Base-by-base conservation (phyloP, 139 green algal species). In the Deuterostichococcus epilithicus region DNA sequence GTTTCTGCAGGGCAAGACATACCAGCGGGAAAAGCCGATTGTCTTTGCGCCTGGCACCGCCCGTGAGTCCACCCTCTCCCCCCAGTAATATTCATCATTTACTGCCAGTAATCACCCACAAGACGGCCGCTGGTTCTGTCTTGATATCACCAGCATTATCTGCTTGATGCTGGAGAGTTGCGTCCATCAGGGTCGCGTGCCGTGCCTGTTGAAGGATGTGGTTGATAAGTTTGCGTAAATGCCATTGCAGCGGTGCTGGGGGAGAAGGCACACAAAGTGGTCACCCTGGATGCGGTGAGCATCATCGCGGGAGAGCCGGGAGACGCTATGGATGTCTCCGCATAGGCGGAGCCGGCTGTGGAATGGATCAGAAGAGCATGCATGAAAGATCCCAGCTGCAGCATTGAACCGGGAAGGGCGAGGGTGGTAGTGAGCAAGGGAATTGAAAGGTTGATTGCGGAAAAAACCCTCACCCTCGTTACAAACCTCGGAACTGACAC, bases 1-100 rank as follows among this genome's bases (percentile, higher is more conserved):
- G 20, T 1, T 0, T 75, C 86, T 94, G n/a, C 84, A 89, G 81
- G 86, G 60, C 77, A 97, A 96, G 81, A 97, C 94, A 20, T 98
- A 97, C 86, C 70, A 79, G 39, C 84, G 95, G 66, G n/a, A 85
- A 58, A 88, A 86, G 76, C 92, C 93, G 5, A 87, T 94, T n/a
- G 70, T 78, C 52, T 94, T 94, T 84, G 37, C 85, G 23, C 71
- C 78, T 1, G 93, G 93, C 76, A 94, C 91, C 5, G 81, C 88
- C 70, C 79, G 89, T 93, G 67, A 89, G 89, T 85, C 8, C 36
- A 2, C 58, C 15, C 0, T 45, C 37, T 33, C 28, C 36, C 5
- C 60, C 15, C 47, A 42, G 13, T 5, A 45, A 33, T 25, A 36
- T n/a, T 72, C n/a, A 72, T 33, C 32, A 23, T 67, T 22, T 35